Evolutionary conservation across 2,329 filamentous ascomycete genomes (phyloP), one percentile per base, ranked within the genome.

Genomic region (Plectosphaerella plurivora): DNA sequence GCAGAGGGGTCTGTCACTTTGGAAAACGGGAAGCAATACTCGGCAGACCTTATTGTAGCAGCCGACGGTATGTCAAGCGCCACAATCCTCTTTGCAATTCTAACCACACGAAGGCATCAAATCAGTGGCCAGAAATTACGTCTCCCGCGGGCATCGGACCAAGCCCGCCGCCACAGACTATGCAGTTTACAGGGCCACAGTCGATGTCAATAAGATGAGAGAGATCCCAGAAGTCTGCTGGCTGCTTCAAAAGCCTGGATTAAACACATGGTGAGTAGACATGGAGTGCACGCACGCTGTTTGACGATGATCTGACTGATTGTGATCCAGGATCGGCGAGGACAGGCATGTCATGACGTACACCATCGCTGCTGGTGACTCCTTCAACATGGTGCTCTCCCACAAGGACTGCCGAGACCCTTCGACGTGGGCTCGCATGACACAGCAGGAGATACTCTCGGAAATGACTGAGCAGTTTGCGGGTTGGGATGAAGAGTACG

Each of bases 381-480:
- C 69, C 0, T 76, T 75, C 60, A 76, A 76, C 55, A 71, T 76
- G 68, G 73, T 76, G 0, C 59, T 76, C 0, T 74, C 70, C 6
- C 72, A 76, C 55, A 62, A 61, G 9, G 73, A 76, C 54, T 47
- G 60, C 6, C 61, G 60, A 0, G 66, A 73, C 33, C 64, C 68
- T 0, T 51, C 57, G 2, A 65, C 61, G 5, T 68, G 66, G 63
- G 60, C 53, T 12, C 20, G 47, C 11, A 48, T 53, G 35, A 55
- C 37, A 37, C 59, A 52, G 39, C 55, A 63, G 7, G 56, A 54
- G 2, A 59, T 63, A 8, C 47, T 73, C 10, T 52, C 53, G 3
- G 65, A 71, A 22, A 71, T 70, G 68, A 59, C 59, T 47, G 52
- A 52, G 3, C 59, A 67, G 15, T 70, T 70, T 49, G 45, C 54